These are phyloP conservation scores for Chytriomyces sp. DNA, from an alignment of 192 early-diverging fungal species.

Conservation along the genomic window DNA sequence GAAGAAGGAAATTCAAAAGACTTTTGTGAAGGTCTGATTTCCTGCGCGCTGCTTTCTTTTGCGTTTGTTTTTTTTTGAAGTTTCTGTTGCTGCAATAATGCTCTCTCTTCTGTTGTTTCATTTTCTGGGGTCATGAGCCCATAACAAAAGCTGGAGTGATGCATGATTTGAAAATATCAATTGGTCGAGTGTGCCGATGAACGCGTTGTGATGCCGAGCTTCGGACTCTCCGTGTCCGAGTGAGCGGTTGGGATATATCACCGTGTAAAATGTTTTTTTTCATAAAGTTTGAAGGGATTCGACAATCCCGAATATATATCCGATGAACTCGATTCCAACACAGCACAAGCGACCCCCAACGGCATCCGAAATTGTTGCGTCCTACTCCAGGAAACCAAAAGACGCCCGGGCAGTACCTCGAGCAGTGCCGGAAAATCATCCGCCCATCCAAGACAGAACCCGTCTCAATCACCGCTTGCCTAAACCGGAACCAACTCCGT, in stretches of 20 bases:
- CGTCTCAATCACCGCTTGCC: neutral
- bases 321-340: too few relatives aligned
- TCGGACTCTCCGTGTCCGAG: too few relatives aligned
- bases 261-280: too few relatives aligned
- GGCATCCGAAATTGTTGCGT: neutral
- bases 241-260: too few relatives aligned
- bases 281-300: too few relatives aligned
- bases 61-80: neutral
- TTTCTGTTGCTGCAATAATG: neutral
- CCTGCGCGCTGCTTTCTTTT: neutral
- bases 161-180: too few relatives aligned
- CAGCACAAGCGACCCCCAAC: too few relatives aligned
- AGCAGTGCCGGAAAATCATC: neutral
- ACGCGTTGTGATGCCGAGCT: too few relatives aligned
- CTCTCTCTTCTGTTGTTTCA: neutral
- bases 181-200: neutral
- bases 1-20: slow-evolving; percentile 71
- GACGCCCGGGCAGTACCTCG: too few relatives aligned
- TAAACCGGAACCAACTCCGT: neutral
- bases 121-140: neutral
- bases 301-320: too few relatives aligned
- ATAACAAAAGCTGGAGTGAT: neutral
- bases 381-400: neutral
- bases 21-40: neutral
- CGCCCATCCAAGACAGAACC: neutral